These are phyloP conservation scores for Boletellus deceptivus DNA, from an alignment of 1,284 basidiomycete genomes.

Conservation along the genomic window DNA sequence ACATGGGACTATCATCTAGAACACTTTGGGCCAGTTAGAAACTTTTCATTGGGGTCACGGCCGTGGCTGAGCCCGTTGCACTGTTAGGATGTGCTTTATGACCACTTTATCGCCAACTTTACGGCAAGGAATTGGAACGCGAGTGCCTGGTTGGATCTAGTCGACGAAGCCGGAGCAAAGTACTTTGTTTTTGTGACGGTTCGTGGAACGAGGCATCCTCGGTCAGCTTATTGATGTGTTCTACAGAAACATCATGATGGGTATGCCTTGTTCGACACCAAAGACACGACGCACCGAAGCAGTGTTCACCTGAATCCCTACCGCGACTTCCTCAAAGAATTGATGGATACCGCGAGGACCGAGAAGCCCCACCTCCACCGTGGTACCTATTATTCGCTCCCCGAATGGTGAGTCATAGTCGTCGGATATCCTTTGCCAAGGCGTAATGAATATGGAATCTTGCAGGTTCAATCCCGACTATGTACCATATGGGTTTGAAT, in stretches of 20 bases:
- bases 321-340: constrained; percentile 52
- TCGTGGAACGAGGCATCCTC: constrained; percentile 9
- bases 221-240: constrained; percentile 1
- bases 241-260: constrained; percentile 49
- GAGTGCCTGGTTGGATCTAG: constrained; percentile 52
- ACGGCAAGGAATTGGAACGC: constrained; percentile 53
- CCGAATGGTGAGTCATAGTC: constrained; percentile 44
- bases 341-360: constrained; percentile 48
- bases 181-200: constrained; percentile 62
- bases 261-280: constrained; percentile 53
- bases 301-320: constrained; percentile 50
- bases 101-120: constrained; percentile 57
- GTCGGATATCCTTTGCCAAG: neutral
- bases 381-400: constrained; percentile 52
- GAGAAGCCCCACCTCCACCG: constrained; percentile 50
- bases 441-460: neutral
- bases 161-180: constrained; percentile 55
- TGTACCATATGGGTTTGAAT: constrained; percentile 47
- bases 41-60: neutral
- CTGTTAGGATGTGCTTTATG: constrained; percentile 47
- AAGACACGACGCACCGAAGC: constrained; percentile 48
- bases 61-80: neutral
- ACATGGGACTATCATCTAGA: constrained; percentile 51
- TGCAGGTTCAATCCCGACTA: constrained; percentile 54
- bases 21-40: constrained; percentile 45